Evolutionary conservation across 331 rosid species (phyloP), one percentile per base, ranked within the genome.

Genomic region (Arachis monticola): DNA sequence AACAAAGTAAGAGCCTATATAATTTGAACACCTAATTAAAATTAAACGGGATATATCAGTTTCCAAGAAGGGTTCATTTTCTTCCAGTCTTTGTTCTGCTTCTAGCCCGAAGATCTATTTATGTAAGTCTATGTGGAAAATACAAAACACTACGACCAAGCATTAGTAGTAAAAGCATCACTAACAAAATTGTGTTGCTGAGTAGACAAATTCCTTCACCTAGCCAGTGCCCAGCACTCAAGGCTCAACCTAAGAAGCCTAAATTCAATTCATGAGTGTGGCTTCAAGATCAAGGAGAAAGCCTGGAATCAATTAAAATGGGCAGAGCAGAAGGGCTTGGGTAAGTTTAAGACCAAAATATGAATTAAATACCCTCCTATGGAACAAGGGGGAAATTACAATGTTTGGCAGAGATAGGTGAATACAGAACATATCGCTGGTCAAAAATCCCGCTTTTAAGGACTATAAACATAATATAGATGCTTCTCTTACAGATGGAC

Each of bases 401-500:
- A 58, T 46, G 56, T 67, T 64, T 82, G 17, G 40, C 17, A 58
- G 47, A 69, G 55, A 72, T 7, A 71, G 51, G 70, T 74, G 46
- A 14, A 50, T 61, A 47, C 10, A 12, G 79, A 75, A 62, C 75
- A 69, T 44, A 51, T 22, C 60, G 67, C 65, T 57, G 69, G 73
- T 10, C 12, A 64, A 5, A 70, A 77, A 60, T 10, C 61, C 42
- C 35, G 50, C 1, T 51, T 1, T 51, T 38, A 58, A 77, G 52
- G 75, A 40, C 64, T 64, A 70, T 50, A 74, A 50, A 62, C 72
- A 42, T 51, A 38, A 30, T 35, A 45, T 41, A 72, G 67, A 81
- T 56, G 30, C 12, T 63, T 61, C 61, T 77, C 99, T 86, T 85
- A 95, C 99, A 80, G 89, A 80, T 58, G 99, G 99, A 74, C 88